A percentile compares a stretch with the other conserved stretches of the same genome.
Conservation (phyloP, 306 rosid species). For the Vigna hirtella region DNA sequence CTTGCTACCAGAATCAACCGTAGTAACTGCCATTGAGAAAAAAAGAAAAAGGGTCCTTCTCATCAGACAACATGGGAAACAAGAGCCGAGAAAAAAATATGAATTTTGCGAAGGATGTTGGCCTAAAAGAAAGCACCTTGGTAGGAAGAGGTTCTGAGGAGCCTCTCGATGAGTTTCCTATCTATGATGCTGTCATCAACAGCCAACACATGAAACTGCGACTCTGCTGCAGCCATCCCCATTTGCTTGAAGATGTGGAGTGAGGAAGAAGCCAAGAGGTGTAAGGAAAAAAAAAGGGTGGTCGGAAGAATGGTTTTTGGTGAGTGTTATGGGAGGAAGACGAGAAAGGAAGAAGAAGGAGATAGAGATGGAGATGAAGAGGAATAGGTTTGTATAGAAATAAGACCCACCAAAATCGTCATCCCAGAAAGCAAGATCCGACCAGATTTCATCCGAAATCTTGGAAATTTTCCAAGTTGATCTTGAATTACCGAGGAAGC, state of each 20-base stretch:
- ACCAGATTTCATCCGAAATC: slow-evolving; percentile 96
- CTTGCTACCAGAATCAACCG: slow-evolving; percentile 97
- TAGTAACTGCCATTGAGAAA: slow-evolving; percentile 70
- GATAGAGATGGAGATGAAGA: neutral
- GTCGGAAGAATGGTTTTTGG: neutral
- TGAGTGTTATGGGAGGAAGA: slow-evolving; percentile 29
- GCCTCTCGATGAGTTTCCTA: slow-evolving; percentile 81
- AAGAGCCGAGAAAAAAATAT: slow-evolving; percentile 17
- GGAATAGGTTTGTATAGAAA: slow-evolving; percentile 57
- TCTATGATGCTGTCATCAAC: slow-evolving; percentile 93
- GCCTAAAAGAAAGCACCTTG: slow-evolving; percentile 63
- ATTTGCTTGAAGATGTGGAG: slow-evolving; percentile 46
- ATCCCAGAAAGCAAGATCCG: slow-evolving; percentile 96
- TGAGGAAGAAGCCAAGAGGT: slow-evolving; percentile 13
- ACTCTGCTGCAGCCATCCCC: slow-evolving; percentile 84
- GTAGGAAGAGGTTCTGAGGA: slow-evolving; percentile 84
- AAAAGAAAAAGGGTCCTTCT: slow-evolving; percentile 26
- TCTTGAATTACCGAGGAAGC: slow-evolving; percentile 84
- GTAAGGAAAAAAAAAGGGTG: neutral
- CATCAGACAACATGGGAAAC: slow-evolving; percentile 4
- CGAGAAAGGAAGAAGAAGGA: slow-evolving; percentile 23
- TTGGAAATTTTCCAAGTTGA: slow-evolving; percentile 69
- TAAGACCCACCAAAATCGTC: slow-evolving; percentile 78
- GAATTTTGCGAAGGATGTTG: neutral
- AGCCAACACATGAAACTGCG: slow-evolving; percentile 90